A percentile compares a stretch with the other conserved stretches of the same genome.
Conservation (phyloP, 1,284 basidiomycete species). For the Cutaneotrichosporon sp. region DNA sequence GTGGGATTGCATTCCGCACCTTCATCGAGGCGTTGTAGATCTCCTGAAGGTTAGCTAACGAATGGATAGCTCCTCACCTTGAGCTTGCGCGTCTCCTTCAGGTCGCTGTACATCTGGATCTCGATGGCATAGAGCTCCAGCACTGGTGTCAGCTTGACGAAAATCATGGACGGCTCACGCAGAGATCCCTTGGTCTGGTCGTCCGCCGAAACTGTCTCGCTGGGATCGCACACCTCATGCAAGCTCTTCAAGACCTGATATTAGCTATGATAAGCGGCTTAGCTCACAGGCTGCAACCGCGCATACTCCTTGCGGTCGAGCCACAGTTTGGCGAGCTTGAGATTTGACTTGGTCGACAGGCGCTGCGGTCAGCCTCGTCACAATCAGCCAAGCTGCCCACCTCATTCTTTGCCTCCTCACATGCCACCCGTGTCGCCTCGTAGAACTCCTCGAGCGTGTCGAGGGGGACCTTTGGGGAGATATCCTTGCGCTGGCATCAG, state of each 20-base stretch:
- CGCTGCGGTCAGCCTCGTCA: conserved; percentile 54
- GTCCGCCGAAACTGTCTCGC: conserved; percentile 42
- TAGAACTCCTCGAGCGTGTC: conserved; percentile 91
- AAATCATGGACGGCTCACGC: conserved; percentile 24
- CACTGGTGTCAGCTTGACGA: conserved; percentile 47
- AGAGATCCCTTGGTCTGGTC: conserved; percentile 49
- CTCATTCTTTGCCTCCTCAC: conserved; percentile 94
- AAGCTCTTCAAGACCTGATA: conserved; percentile 50
- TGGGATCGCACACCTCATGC: conserved; percentile 50
- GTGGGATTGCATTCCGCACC: conserved; percentile 93
- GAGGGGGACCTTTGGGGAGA: conserved; percentile 62
- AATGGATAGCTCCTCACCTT: conserved; percentile 56
- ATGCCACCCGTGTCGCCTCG: conserved; percentile 80
- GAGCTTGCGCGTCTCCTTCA: conserved; percentile 88
- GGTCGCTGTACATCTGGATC: conserved; percentile 99
- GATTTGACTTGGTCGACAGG: conserved; percentile 87
- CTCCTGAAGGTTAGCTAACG: conserved; percentile 56
- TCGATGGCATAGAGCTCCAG: conserved; percentile 98
- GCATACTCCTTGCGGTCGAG: conserved; percentile 87
- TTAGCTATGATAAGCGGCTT: background rate
- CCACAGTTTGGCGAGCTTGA: conserved; percentile 97
- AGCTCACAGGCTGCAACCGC: conserved; percentile 68
- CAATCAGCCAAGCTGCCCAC: conserved; percentile 47
- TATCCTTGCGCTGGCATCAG: conserved; percentile 35
- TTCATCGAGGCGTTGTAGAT: conserved; percentile 93